These are phyloP conservation scores for Protomyces arabidopsidicola DNA, from an alignment of 1,139 yeast species.

Conservation along the genomic window DNA sequence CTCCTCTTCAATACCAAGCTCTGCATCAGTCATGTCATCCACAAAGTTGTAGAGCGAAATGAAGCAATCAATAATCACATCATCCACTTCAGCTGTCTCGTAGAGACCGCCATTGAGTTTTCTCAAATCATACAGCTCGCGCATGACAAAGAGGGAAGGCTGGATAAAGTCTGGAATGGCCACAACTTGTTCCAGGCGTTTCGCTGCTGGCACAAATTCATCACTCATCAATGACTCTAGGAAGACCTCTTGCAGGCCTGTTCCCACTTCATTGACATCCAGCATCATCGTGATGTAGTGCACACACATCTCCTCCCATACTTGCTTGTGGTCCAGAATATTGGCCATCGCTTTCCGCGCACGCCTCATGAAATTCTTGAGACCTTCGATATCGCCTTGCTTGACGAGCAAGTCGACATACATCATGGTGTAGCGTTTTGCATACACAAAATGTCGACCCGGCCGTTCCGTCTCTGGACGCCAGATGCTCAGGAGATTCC, in stretches of 20 bases:
- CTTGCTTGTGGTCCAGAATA: constrained; percentile 57
- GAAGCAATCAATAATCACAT: constrained; percentile 26
- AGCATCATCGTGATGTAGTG: neutral
- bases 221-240: neutral
- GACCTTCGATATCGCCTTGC: constrained; percentile 54
- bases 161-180: neutral
- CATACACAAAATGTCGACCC: constrained; percentile 84
- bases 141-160: constrained; percentile 13
- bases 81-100: constrained; percentile 26
- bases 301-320: constrained; percentile 58
- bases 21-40: constrained; percentile 1
- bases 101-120: constrained; percentile 28
- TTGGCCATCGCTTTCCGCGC: constrained; percentile 70
- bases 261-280: neutral
- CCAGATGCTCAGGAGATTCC: constrained; percentile 81
- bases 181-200: constrained; percentile 3
- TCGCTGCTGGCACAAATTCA: constrained; percentile 16
- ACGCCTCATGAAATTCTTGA: constrained; percentile 61
- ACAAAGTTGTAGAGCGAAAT: constrained; percentile 7
- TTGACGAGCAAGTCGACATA: constrained; percentile 54
- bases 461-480: constrained; percentile 87
- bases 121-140: constrained; percentile 26
- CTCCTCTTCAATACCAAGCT: neutral
- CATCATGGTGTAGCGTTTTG: constrained; percentile 62
- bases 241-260: neutral